Evolutionary conservation across 768 basidiomycete genomes (phyloP), one percentile per base, ranked within the genome.

Genomic region (Infundibulicybe gibba): DNA sequence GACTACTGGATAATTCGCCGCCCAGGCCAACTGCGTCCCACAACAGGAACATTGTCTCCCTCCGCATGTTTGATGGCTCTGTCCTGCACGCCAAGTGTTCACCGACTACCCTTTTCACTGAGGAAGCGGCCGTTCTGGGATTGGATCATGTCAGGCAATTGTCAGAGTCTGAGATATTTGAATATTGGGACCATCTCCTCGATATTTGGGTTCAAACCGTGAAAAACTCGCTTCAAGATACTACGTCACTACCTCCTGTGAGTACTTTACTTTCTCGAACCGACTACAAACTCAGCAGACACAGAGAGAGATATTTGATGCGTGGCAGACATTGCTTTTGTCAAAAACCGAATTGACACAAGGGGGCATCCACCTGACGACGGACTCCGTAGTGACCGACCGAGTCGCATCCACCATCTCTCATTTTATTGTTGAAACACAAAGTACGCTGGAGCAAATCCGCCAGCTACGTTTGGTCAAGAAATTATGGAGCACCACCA

Each of bases 261-360:
- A 54, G 56, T 53, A 20, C 37, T 11, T 3, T 30, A 32, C 16
- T 17, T 6, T 11, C 32, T 52, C 12, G 17, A 38, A 20, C 35
- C 6, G 25, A 9, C 43, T n/a, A 17, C 45, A 12, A 39, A 15
- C 41, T 42, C 10, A 43, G 16, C n/a, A 17, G 47, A 8, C 30
- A 8, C 51, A 80, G 78, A 50, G 59, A 12, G 61, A 61, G 37
- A 61, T 80, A 19, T 40, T 77, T 3, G 57, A 64, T 37, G 61
- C 69, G 1, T 86, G 84, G 84, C 70, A 77, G 50, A 71, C 76
- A 0, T 67, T 86, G 14, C 61, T 87, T 70, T 81, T 19, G 72
- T 63, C 14, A 74, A 71, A 37, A 64, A 74, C 9, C 69, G 75
- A 43, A 56, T 76, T 8, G 10, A 68, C 70, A 0, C 69, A 75